Conservation (phyloP, 2,329 filamentous ascomycete species). For the Triangularia setosa region DNA sequence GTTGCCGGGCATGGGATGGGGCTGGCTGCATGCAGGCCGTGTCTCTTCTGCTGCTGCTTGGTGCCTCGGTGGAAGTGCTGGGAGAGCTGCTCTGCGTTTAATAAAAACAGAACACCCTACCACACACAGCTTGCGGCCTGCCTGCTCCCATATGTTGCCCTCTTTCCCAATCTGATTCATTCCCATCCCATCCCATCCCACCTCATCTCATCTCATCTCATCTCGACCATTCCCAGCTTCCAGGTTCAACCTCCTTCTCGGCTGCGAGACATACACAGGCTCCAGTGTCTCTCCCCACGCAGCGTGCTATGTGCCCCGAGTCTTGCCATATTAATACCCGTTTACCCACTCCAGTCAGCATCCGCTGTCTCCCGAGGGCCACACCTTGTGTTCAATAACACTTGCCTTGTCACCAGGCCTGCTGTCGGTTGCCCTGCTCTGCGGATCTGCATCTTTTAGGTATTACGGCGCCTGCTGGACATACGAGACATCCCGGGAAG, state of each 20-base stretch:
- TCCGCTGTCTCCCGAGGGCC: conserved; percentile 24
- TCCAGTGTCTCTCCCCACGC: conserved; percentile 27
- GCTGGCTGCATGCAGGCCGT: conserved; percentile 13
- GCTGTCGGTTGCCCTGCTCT: not conserved
- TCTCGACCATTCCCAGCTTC: conserved; percentile 30
- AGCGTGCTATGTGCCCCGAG: conserved; percentile 33
- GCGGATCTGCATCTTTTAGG: conserved; percentile 2
- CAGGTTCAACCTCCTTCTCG: conserved; percentile 26
- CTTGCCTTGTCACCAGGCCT: conserved; percentile 8
- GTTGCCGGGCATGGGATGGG: conserved; percentile 13
- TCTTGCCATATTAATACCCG: conserved; percentile 40
- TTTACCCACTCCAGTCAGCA: conserved; percentile 40
- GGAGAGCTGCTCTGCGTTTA: conserved; percentile 21
- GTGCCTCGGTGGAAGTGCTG: conserved; percentile 7
- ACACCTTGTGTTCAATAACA: conserved; percentile 30
- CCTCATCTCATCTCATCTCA: conserved; percentile 26
- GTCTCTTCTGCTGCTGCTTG: conserved; percentile 2
- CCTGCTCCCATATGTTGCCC: conserved; percentile 2
- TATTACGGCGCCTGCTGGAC: too few relatives aligned
- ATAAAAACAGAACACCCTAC: conserved; percentile 18
- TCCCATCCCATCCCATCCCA: conserved; percentile 14
- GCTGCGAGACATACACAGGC: conserved; percentile 1
- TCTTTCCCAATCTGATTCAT: conserved; percentile 26
- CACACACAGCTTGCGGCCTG: conserved; percentile 7
- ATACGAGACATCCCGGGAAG: not conserved